Conservation (phyloP, 805 yeast genomes). For the Hanseniaspora meyeri region DNA sequence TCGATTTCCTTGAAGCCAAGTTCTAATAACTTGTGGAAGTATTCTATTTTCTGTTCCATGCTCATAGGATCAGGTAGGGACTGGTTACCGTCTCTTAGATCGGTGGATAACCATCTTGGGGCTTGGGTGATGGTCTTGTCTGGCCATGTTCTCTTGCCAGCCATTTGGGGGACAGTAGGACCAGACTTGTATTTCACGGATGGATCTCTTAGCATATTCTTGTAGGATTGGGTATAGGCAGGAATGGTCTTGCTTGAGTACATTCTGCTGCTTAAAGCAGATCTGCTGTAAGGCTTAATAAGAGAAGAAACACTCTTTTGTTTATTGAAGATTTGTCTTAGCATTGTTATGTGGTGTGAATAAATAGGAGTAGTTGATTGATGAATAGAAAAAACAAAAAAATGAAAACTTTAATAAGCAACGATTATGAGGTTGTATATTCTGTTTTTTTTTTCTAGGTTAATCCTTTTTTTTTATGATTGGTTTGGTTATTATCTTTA, state of each 20-base stretch:
- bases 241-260: constrained; percentile 19
- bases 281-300: constrained; percentile 9
- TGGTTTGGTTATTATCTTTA: too few relatives aligned
- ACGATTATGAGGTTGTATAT: too few relatives aligned
- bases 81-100: constrained; percentile 71
- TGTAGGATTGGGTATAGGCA: constrained; percentile 28
- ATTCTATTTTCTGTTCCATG: constrained; percentile 58
- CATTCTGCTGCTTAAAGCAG: neutral
- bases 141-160: constrained; percentile 54
- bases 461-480: too few relatives aligned
- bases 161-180: constrained; percentile 41
- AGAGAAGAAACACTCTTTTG: constrained; percentile 18
- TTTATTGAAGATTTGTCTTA: constrained; percentile 1
- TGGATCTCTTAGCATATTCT: constrained; percentile 58
- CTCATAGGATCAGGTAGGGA: constrained; percentile 76
- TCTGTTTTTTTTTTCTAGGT: too few relatives aligned
- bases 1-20: constrained; percentile 73
- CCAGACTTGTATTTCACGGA: constrained; percentile 48
- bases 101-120: constrained; percentile 73
- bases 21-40: constrained; percentile 58
- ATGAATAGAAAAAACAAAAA: neutral
- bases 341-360: neutral
- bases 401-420: neutral
- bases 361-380: neutral
- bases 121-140: constrained; percentile 51